A percentile compares a stretch with the other conserved stretches of the same genome.
Conservation (phyloP, 148 eudicot species). For the Amaranthus cruentus region DNA sequence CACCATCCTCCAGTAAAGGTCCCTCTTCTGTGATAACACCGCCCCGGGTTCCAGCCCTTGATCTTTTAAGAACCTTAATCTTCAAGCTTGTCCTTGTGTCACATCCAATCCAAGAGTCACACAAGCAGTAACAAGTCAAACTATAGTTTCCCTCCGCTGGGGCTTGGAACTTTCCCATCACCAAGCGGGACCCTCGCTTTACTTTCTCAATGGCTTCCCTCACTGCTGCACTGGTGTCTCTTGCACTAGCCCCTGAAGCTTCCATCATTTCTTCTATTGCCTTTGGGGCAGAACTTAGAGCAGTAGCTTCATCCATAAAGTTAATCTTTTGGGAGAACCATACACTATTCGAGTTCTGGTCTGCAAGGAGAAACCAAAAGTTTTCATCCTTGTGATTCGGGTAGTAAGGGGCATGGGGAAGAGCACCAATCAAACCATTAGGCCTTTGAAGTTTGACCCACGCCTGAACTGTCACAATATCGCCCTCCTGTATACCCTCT, state of each 20-base stretch:
- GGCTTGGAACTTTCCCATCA: conserved; percentile 78
- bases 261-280: conserved; percentile 69
- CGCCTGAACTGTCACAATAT: conserved; percentile 67
- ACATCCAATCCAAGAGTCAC: conserved; percentile 89
- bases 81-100: conserved; percentile 55
- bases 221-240: conserved; percentile 56
- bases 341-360: conserved; percentile 56
- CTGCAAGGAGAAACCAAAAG: conserved; percentile 77
- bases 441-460: conserved; percentile 69
- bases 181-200: conserved; percentile 61
- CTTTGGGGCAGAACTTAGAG: conserved; percentile 61
- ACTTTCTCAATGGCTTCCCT: conserved; percentile 63
- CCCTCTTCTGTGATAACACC: conserved; percentile 46
- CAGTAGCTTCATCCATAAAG: conserved; percentile 76
- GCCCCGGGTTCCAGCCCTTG: conserved; percentile 72
- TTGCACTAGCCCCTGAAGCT: conserved; percentile 46
- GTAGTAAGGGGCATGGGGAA: conserved; percentile 76
- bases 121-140: conserved; percentile 51
- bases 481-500: conserved; percentile 86
- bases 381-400: conserved; percentile 84
- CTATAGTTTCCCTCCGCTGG: conserved; percentile 65
- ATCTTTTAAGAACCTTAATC: conserved; percentile 61
- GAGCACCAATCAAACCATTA: conserved; percentile 68
- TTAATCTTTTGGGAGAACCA: conserved; percentile 82
- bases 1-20: conserved; percentile 46